Percentiles rank a stretch among this genome's conserved stretches.
phyloP scores from a whole-genome alignment of 495 filamentous ascomycete genomes.

The Trichoderma erinaceum region DNA sequence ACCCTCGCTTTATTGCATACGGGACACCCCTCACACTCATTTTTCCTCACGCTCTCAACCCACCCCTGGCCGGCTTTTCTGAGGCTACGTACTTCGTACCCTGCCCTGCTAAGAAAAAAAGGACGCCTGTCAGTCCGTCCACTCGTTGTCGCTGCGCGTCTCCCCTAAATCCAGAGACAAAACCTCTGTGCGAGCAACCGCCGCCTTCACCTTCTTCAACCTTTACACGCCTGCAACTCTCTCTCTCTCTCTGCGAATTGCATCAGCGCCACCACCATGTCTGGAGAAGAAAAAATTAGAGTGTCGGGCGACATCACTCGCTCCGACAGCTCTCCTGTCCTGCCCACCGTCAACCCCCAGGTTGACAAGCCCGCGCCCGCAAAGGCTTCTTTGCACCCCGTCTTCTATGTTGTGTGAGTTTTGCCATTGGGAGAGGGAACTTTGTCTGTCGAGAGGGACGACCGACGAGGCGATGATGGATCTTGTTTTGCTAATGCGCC shows the following conservation, averaged over 20 bases:
- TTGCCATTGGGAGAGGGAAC: background rate
- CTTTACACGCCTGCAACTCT: background rate
- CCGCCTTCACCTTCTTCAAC: slow-evolving; percentile 6
- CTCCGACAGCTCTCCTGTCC: slow-evolving; percentile 52
- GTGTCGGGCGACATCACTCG: slow-evolving; percentile 66
- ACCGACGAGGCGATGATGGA: slow-evolving; percentile 13
- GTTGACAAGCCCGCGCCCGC: slow-evolving; percentile 60
- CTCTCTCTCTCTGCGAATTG: background rate
- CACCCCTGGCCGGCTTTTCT: slow-evolving; percentile 4
- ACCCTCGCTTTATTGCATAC: slow-evolving; percentile 15
- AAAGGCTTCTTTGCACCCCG: slow-evolving; percentile 66
- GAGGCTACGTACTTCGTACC: background rate
- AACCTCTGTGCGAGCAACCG: background rate
- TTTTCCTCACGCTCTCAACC: background rate
- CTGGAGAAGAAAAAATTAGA: slow-evolving; percentile 70
- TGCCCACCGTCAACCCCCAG: slow-evolving; percentile 72
- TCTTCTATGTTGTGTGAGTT: slow-evolving; percentile 82
- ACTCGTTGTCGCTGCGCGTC: slow-evolving; percentile 15
- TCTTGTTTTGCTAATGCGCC: slow-evolving; percentile 13
- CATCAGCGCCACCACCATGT: slow-evolving; percentile 23
- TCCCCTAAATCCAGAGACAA: slow-evolving; percentile 10
- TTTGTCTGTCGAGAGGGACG: background rate
- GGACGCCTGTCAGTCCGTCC: slow-evolving; percentile 16
- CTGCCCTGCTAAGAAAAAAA: slow-evolving; percentile 10
- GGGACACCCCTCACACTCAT: slow-evolving; percentile 5